Base-by-base conservation (phyloP, 768 basidiomycete genomes). In the Melanogaster broomeanus region DNA sequence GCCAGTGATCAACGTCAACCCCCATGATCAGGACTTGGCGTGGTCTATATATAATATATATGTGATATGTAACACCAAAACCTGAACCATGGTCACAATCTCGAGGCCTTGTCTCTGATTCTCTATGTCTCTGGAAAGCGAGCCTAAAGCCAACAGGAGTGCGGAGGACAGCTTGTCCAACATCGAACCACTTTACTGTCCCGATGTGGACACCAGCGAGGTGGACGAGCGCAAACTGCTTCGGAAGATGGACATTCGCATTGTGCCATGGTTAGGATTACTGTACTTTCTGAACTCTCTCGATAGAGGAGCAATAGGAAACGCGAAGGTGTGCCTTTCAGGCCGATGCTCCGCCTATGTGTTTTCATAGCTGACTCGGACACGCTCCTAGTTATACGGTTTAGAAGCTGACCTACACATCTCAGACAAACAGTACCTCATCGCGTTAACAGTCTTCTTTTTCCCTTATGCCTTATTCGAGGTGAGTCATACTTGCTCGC, bases 251-350 rank as follows among this genome's bases (percentile, higher is more conserved):
- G 87, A 89, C 63, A 49, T 82, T 58, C 78, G 76, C 59, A 74
- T 92, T 49, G 76, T 92, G 28, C 91, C 91, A 30, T 91, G 87
- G 85, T 70, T 93, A 22, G 76, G 84, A 9, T 60, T 90, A 8
- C 72, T 93, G 21, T 90, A 91, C 65, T 73, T 90, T 24, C 73
- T 92, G 57, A 88, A 82, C 66, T 92, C 87, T 64, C 72, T 91
- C 68, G 66, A 87, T 52, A 64, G 75, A 60, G 73, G 75, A 34
- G 78, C 81, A 48, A 84, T 91, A 59, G 89, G 87, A 37, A 90
- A 90, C 64, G 86, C 87, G 4, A 83, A 82, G 73, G 88, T 85
- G 40, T 45, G 74, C 60, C 34, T 3, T 33, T 27, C 10, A n/a
- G n/a, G n/a, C 40, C 10, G 45, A 16, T 37, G 35, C 16, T 7